Base-by-base conservation (phyloP, 1,284 basidiomycete genomes). In the Wolfiporia cocos region DNA sequence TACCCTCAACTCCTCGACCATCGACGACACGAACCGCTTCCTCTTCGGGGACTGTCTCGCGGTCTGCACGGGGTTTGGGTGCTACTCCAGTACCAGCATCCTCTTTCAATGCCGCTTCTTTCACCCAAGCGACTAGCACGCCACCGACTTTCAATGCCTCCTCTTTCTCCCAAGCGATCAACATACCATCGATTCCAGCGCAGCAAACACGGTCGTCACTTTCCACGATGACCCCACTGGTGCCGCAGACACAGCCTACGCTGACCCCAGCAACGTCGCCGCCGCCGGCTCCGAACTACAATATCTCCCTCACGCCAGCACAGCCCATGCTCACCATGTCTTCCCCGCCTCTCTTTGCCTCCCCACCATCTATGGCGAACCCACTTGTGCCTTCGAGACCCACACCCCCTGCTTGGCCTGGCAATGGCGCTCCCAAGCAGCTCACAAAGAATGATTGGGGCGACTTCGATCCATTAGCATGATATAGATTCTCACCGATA, bases 391-490 rank as follows among this genome's bases (percentile, higher is more conserved):
- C 82, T 1, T 78, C 76, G 10, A 74, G 69, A 53, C 74, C 76
- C 24, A 54, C 72, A 28, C 74, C 76, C 47, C 67, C 73, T 15
- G 61, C 70, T 15, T 73, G 73, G 65, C 37, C 56, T 11, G 61
- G 50, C 15, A 44, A 43, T 20, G 41, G 55, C 35, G 60, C 69
- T 24, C 46, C 66, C 15, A 77, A 71, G 42, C 74, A 71, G 43
- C 58, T 72, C 12, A 68, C 77, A 24, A 80, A 80, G 51, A 70
- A 76, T 49, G 81, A 81, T 47, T 88, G 83, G 83, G 78, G 76
- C 19, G 86, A 86, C 56, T 90, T 90, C 57, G 86, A 90, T 66
- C 86, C 86, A 22, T 64, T 86, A 34, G 65, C 67, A 35, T 76
- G 54, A 65, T 28, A 9, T 28, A 14, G 14, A 9, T 14, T 7